Evolutionary conservation across 2,329 filamentous ascomycete species (phyloP).

Genomic region (Stachybotrys chartarum): DNA sequence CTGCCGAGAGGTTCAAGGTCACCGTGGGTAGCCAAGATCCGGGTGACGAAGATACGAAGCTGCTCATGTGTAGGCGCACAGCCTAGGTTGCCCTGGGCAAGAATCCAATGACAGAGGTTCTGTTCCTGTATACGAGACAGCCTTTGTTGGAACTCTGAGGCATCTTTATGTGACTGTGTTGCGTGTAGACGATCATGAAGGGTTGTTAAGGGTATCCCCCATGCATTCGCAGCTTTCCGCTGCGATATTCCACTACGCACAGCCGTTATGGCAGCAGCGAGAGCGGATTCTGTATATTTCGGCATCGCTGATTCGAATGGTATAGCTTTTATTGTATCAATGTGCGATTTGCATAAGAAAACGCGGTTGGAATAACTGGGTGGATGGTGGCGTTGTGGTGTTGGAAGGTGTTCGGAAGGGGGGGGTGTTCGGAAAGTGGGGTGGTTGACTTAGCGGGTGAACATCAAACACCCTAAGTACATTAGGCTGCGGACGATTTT

Average conservation of each 20-base stretch:
- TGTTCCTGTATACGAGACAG: slow-evolving; percentile 1
- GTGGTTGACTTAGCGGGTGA: no score
- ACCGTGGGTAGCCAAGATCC: slow-evolving; percentile 2
- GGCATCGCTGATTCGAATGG: no score
- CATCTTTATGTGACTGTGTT: neutral
- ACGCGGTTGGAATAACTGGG: no score
- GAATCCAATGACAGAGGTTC: slow-evolving; percentile 5
- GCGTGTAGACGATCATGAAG: neutral
- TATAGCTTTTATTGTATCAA: no score
- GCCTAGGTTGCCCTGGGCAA: neutral
- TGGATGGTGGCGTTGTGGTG: no score
- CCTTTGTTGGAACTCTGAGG: neutral
- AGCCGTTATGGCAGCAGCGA: no score
- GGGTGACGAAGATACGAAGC: neutral
- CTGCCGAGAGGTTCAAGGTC: slow-evolving; percentile 4
- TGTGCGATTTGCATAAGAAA: no score
- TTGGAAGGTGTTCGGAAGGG: no score
- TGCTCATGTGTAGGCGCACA: slow-evolving; percentile 4
- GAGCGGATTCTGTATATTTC: neutral
- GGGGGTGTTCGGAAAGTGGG: no score
- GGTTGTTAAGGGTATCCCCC: slow-evolving; percentile 1
- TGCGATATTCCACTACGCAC: neutral
- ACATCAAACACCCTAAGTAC: no score
- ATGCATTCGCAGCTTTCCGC: slow-evolving; percentile 2
- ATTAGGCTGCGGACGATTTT: no score